These are phyloP conservation scores for Colletotrichum sp. DNA, from an alignment of 2,329 filamentous ascomycete genomes.

Conservation along the genomic window DNA sequence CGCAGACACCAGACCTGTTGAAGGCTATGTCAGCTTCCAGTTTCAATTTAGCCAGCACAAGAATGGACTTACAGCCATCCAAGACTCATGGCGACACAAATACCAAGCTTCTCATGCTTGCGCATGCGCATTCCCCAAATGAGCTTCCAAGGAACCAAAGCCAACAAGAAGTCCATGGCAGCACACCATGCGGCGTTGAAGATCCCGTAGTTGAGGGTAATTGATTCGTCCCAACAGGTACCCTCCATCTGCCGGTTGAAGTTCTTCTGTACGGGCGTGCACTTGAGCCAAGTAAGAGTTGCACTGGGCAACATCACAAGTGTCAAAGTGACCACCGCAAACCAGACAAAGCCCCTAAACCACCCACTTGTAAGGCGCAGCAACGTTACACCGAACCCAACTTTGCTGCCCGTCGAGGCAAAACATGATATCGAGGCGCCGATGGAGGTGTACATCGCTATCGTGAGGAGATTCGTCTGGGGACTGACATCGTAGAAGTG, in stretches of 20 bases:
- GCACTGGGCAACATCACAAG: slow-evolving; percentile 24
- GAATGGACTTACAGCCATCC: slow-evolving; percentile 25
- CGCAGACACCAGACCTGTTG: neutral
- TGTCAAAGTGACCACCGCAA: slow-evolving; percentile 26
- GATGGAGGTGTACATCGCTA: slow-evolving; percentile 3
- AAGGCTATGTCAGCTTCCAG: neutral
- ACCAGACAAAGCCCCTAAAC: slow-evolving; percentile 29
- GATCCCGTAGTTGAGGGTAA: slow-evolving; percentile 14
- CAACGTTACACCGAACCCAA: slow-evolving; percentile 31
- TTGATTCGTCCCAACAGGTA: slow-evolving; percentile 22
- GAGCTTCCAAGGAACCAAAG: slow-evolving; percentile 33
- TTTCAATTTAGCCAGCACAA: neutral
- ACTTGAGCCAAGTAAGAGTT: slow-evolving; percentile 28
- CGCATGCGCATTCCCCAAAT: slow-evolving; percentile 33
- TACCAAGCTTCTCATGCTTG: slow-evolving; percentile 31
- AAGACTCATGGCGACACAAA: slow-evolving; percentile 29
- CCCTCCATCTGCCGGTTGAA: slow-evolving; percentile 25
- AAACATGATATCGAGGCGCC: slow-evolving; percentile 17
- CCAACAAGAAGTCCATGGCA: slow-evolving; percentile 31
- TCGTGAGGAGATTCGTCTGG: neutral
- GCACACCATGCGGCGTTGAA: slow-evolving; percentile 13
- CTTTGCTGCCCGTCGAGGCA: slow-evolving; percentile 26
- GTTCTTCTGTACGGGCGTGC: slow-evolving; percentile 26
- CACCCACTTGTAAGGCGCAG: slow-evolving; percentile 29
- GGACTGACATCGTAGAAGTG: slow-evolving; percentile 18